A percentile compares a stretch with the other conserved stretches of the same genome.
Conservation (phyloP, 2,329 filamentous ascomycete species). For the Aspergillus sp. region DNA sequence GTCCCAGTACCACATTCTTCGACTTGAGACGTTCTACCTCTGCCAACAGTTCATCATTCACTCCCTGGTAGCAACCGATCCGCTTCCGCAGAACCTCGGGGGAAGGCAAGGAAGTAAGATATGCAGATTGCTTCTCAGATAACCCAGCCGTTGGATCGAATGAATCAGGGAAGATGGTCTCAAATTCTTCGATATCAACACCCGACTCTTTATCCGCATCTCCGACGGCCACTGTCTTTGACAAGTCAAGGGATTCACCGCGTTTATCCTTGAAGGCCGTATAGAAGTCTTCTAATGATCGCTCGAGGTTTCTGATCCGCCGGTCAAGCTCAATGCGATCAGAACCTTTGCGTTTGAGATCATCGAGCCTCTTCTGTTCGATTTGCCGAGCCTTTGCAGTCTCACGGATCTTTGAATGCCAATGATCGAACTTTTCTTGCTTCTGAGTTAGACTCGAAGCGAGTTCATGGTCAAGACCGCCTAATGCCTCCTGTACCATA, state of each 20-base stretch:
- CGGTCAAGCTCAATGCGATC: conserved; percentile 58
- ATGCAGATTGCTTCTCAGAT: conserved; percentile 35
- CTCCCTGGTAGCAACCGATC: conserved; percentile 61
- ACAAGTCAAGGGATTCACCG: conserved; percentile 37
- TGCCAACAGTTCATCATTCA: conserved; percentile 61
- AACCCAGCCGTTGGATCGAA: conserved; percentile 38
- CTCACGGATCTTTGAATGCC: conserved; percentile 73
- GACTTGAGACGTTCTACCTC: conserved; percentile 66
- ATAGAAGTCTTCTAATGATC: conserved; percentile 66
- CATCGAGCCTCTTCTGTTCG: conserved; percentile 66
- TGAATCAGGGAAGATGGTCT: conserved; percentile 29
- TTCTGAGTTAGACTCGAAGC: conserved; percentile 74
- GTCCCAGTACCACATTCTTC: conserved; percentile 74
- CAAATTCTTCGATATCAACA: conserved; percentile 29
- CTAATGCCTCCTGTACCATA: conserved; percentile 78
- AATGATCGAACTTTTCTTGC: conserved; percentile 72
- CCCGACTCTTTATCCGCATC: conserved; percentile 41
- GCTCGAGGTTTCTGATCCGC: conserved; percentile 70
- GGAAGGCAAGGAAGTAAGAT: conserved; percentile 51
- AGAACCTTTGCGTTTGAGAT: conserved; percentile 59
- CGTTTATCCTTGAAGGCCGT: conserved; percentile 45
- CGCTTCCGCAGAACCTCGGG: conserved; percentile 58
- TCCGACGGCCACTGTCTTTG: conserved; percentile 42
- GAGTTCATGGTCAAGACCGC: conserved; percentile 71
- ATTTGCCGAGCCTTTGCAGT: conserved; percentile 72